Evolutionary conservation across 2,329 filamentous ascomycete species (phyloP).

Genomic region (Lasiodiplodia hormozganensis): DNA sequence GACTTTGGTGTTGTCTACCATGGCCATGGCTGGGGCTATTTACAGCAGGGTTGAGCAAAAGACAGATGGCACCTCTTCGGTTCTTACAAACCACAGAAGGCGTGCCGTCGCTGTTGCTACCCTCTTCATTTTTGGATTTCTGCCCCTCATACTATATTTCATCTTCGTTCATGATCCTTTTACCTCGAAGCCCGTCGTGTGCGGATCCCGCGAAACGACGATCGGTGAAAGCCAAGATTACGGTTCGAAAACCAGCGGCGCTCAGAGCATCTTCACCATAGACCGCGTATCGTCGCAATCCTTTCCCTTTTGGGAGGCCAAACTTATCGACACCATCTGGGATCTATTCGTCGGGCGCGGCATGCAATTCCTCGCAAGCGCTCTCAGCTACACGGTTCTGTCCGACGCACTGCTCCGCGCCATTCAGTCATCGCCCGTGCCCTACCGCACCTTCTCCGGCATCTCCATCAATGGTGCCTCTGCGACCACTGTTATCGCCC

Average conservation of each 20-base stretch:
- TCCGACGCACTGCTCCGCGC: slow-evolving; percentile 41
- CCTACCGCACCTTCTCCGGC: slow-evolving; percentile 43
- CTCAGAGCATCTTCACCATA: slow-evolving; percentile 38
- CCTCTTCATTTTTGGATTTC: neutral
- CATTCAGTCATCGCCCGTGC: slow-evolving; percentile 44
- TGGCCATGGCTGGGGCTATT: neutral
- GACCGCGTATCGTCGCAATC: slow-evolving; percentile 35
- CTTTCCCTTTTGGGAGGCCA: slow-evolving; percentile 42
- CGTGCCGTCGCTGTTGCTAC: neutral
- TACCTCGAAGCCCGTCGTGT: neutral
- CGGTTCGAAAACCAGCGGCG: neutral
- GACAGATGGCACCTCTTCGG: neutral
- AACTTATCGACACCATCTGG: slow-evolving; percentile 45
- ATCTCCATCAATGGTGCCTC: slow-evolving; percentile 41
- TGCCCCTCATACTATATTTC: neutral
- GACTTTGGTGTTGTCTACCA: neutral
- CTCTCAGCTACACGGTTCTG: slow-evolving; percentile 42
- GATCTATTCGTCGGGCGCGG: slow-evolving; percentile 44
- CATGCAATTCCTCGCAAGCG: slow-evolving; percentile 41
- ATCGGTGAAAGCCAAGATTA: neutral
- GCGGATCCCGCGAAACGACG: neutral
- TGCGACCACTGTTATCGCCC: slow-evolving; percentile 36
- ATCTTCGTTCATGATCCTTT: neutral
- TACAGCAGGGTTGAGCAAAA: neutral
- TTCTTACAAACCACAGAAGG: too few relatives aligned